Evolutionary conservation across 2,329 filamentous ascomycete genomes (phyloP).

Genomic region (Seiridium unicorne): DNA sequence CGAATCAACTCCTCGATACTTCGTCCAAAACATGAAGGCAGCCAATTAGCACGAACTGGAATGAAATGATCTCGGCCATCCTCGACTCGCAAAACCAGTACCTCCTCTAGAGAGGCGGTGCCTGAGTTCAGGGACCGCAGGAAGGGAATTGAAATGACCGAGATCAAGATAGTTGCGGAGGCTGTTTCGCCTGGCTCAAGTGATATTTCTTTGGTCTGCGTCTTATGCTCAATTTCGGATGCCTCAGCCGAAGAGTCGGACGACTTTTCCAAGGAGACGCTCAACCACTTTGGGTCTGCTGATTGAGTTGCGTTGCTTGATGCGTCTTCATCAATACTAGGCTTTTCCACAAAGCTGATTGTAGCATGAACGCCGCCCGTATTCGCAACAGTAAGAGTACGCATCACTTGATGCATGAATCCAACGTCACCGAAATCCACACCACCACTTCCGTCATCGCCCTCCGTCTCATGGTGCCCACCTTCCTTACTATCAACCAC

Average conservation of each 20-base stretch:
- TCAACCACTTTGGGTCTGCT: slow-evolving; percentile 23
- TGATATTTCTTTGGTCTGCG: slow-evolving; percentile 48
- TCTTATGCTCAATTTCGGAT: slow-evolving; percentile 24
- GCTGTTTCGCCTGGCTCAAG: slow-evolving; percentile 84
- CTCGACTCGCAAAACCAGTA: slow-evolving; percentile 80
- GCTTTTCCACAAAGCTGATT: slow-evolving; percentile 76
- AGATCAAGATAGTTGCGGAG: slow-evolving; percentile 65
- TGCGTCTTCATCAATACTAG: slow-evolving; percentile 45
- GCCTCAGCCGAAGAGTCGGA: slow-evolving; percentile 21
- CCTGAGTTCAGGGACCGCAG: slow-evolving; percentile 72
- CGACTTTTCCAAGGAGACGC: slow-evolving; percentile 11
- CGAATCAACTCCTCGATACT: slow-evolving; percentile 86
- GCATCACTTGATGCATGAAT: slow-evolving; percentile 64
- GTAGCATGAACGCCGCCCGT: slow-evolving; percentile 80
- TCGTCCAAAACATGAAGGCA: slow-evolving; percentile 77
- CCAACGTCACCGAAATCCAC: slow-evolving; percentile 78
- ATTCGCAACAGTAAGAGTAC: slow-evolving; percentile 83
- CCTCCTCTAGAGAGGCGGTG: slow-evolving; percentile 69
- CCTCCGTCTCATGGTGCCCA: slow-evolving; percentile 25
- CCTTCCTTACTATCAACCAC: slow-evolving; percentile 66
- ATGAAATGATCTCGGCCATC: slow-evolving; percentile 91
- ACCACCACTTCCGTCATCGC: slow-evolving; percentile 47
- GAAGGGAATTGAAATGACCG: slow-evolving; percentile 62
- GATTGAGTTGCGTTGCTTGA: neutral
- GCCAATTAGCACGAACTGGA: slow-evolving; percentile 74